Evolutionary conservation across 805 yeast species (phyloP), one percentile per base, ranked within the genome.

Genomic region (Candida adriatica): DNA sequence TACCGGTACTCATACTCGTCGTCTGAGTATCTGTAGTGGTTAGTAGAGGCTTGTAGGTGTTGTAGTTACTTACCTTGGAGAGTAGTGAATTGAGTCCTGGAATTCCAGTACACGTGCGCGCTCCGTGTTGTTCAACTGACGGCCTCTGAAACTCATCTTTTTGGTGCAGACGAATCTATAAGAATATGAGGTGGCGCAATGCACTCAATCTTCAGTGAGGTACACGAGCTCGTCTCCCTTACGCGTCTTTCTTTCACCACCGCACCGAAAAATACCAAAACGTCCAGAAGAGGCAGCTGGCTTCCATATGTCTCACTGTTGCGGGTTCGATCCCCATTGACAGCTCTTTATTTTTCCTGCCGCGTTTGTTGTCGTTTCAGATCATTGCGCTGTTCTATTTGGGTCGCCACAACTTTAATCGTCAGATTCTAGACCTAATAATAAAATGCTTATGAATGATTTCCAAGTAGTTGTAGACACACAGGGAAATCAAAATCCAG

Each of bases 11-110:
- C 99, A 52, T 73, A 81, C 26, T 78, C 71, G 53, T 90, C 97
- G 52, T 92, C 98, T 15, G 87, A 77, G 61, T 90, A 92, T 49
- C 95, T 67, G 18, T 13, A 1, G 22, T 33, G 31, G 43, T 42
- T 29, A 37, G 45, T 33, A 19, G 22, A 8, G 10, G 22, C 22
- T 19, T 19, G 22, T 19, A 8, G 11, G 11, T 8, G 22, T 8
- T 19, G 11, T 19, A 19, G 8, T 8, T 4, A 51, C 66, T 13
- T 35, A 63, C 68, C 79, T 63, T 35, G 94, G 92, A 8, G 96
- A 85, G 55, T 92, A 92, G 58, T 92, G 96, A 48, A 92, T 92
- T 58, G 81, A 74, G 35, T 92, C 97, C 54, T 84, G 94, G 54
- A 86, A 92, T 54, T 90, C 95, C 46, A 82, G 74, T 24, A 90